Base-by-base conservation (phyloP, 805 yeast genomes). In the Teunomyces panamensis region DNA sequence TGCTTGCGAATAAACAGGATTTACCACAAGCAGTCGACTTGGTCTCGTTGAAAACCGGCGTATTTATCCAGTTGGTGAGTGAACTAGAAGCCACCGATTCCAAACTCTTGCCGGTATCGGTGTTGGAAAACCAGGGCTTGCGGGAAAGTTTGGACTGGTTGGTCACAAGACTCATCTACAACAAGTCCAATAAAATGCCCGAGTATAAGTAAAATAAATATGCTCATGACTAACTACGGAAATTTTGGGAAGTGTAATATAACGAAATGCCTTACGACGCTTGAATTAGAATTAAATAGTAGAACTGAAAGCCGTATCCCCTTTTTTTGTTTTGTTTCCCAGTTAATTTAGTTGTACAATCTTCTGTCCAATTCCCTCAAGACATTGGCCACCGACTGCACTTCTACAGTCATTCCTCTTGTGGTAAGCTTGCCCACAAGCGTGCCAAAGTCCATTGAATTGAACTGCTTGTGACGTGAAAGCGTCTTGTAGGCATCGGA, bases 1-100 rank as follows among this genome's bases (percentile, higher is more conserved):
- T 92, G 97, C 74, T 92, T 59, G 98, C 97, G 6, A 92, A 94
- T 65, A 94, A 94, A 64, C 97, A 91, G 69, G 98, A 94, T 56
- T 63, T 73, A 49, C 77, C 78, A 29, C 73, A 71, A 49, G 77
- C 77, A 29, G 74, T 70, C 24, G 77, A 73, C 49, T 62, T 73
- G 54, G 76, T 72, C 36, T 54, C 69, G 86, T 87, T 66, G 78
- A 94, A 61, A 84, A 92, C 73, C 80, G 94, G 77, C 70, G 92
- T 55, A 79, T 92, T 75, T 82, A 94, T 72, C 75, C 85, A 62
- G 80, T 87, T 59, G 87, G 97, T 44, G 84, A 87, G 74, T 82
- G 72, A 84, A 59, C 69, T 92, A 58, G 86, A 87, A 58, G 99
- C 98, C 0, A 80, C 97, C 35, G 99, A 92, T 63, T 83, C 90